Conservation (phyloP, 1,284 basidiomycete genomes). For the Pseudozyma sp. region DNA sequence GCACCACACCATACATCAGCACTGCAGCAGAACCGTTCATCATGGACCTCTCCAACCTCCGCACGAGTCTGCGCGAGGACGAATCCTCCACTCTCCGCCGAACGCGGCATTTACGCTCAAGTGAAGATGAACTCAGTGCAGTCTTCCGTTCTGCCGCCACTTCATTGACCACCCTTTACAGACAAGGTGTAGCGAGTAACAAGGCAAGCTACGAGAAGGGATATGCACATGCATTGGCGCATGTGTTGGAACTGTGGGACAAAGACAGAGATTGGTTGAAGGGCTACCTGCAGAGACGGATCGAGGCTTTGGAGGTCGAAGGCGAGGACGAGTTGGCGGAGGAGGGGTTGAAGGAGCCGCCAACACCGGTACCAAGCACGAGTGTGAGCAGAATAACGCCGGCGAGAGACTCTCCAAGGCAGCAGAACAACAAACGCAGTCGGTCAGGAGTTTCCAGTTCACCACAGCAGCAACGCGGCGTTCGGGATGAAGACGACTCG, state of each 20-base stretch:
- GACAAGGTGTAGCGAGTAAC: constrained; percentile 33
- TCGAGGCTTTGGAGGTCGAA: constrained; percentile 46
- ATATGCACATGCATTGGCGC: constrained; percentile 43
- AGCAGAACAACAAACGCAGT: constrained; percentile 6
- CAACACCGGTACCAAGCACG: not conserved
- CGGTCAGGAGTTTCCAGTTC: not conserved
- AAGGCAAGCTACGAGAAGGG: constrained; percentile 45
- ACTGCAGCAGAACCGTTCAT: not conserved
- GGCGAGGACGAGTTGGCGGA: constrained; percentile 34
- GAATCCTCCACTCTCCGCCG: constrained; percentile 30
- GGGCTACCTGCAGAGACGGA: constrained; percentile 50
- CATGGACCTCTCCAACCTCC: constrained; percentile 46
- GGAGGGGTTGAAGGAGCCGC: not conserved
- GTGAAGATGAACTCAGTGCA: constrained; percentile 41
- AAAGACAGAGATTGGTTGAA: constrained; percentile 44
- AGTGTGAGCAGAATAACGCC: not conserved
- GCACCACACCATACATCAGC: not conserved
- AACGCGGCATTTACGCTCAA: constrained; percentile 19
- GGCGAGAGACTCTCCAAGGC: not conserved
- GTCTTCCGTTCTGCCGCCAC: constrained; percentile 43
- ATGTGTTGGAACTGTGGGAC: constrained; percentile 50
- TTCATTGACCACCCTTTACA: constrained; percentile 42
- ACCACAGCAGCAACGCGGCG: not conserved
- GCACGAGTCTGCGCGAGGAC: constrained; percentile 32
- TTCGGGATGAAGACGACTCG: not conserved